Conservation (phyloP, 192 early-diverging fungal genomes). For the Backusella australiensis region DNA sequence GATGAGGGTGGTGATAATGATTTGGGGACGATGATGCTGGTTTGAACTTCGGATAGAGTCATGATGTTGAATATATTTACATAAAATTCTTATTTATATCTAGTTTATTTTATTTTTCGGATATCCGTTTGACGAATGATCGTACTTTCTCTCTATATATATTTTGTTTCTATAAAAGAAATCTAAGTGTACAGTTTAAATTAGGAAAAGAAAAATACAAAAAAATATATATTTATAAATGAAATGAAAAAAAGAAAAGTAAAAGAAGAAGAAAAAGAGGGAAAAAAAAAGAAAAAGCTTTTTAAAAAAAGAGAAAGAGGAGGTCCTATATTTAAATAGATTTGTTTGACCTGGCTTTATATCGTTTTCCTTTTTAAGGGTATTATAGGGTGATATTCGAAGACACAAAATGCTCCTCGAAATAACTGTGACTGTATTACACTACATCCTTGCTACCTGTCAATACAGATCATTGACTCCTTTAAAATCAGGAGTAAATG, state of each 20-base stretch:
- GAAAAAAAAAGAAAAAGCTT: not conserved
- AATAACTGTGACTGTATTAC: not conserved
- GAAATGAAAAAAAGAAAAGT: not conserved
- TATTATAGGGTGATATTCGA: not conserved
- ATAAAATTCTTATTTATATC: not conserved
- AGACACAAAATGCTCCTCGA: conserved; percentile 1
- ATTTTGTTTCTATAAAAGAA: not conserved
- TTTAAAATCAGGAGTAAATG: conserved; percentile 8
- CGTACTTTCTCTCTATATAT: not conserved
- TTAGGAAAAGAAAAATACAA: not conserved
- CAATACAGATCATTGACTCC: not conserved
- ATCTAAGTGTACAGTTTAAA: conserved; percentile 7
- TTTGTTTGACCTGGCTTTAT: not conserved
- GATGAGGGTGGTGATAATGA: conserved; percentile 22
- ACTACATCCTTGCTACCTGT: not conserved
- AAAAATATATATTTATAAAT: not conserved
- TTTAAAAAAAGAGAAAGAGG: not conserved
- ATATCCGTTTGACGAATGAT: not conserved
- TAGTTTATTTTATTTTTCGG: not conserved
- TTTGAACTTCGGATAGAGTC: not conserved
- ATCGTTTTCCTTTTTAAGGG: conserved; percentile 1
- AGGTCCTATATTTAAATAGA: conserved; percentile 6
- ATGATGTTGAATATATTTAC: conserved; percentile 5
- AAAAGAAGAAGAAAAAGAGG: not conserved
- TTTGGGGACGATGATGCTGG: not conserved